A percentile compares a stretch with the other conserved stretches of the same genome.
Conservation (phyloP, 148 eudicot genomes). For the Polygonum maritimum region DNA sequence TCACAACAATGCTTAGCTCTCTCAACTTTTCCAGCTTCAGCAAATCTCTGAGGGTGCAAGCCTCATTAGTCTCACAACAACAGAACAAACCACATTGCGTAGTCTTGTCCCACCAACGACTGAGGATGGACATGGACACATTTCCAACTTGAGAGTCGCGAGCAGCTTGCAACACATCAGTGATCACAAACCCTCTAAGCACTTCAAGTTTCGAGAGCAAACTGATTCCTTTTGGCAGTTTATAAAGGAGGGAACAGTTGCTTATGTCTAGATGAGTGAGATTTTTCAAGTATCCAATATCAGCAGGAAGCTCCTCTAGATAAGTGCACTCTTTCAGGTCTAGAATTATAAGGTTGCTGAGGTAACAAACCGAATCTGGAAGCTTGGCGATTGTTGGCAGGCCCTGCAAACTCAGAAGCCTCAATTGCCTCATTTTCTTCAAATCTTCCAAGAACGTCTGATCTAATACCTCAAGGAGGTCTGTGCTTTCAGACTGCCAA, state of each 20-base stretch:
- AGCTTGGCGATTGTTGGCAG: slow-evolving; percentile 29
- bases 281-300: slow-evolving; percentile 28
- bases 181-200: slow-evolving; percentile 39
- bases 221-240: slow-evolving; percentile 32
- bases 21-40: slow-evolving; percentile 15
- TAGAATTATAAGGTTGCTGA: slow-evolving; percentile 23
- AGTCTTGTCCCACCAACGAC: not conserved
- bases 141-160: not conserved
- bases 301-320: slow-evolving; percentile 28
- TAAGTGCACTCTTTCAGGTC: slow-evolving; percentile 15
- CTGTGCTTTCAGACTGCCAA: slow-evolving; percentile 21
- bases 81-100: not conserved
- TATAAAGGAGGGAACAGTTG: slow-evolving; percentile 31
- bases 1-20: slow-evolving; percentile 29
- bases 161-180: not conserved
- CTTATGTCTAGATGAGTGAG: slow-evolving; percentile 44
- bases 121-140: too few relatives aligned
- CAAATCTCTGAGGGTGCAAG: slow-evolving; percentile 33
- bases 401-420: slow-evolving; percentile 40
- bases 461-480: slow-evolving; percentile 36
- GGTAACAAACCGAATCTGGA: slow-evolving; percentile 21
- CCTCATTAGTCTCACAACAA: not conserved
- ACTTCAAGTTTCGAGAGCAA: slow-evolving; percentile 28
- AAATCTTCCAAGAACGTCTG: slow-evolving; percentile 19
- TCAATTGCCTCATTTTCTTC: slow-evolving; percentile 15